phyloP scores from a whole-genome alignment of 2,329 filamentous ascomycete genomes.

The Colletotrichum cordylinicola region DNA sequence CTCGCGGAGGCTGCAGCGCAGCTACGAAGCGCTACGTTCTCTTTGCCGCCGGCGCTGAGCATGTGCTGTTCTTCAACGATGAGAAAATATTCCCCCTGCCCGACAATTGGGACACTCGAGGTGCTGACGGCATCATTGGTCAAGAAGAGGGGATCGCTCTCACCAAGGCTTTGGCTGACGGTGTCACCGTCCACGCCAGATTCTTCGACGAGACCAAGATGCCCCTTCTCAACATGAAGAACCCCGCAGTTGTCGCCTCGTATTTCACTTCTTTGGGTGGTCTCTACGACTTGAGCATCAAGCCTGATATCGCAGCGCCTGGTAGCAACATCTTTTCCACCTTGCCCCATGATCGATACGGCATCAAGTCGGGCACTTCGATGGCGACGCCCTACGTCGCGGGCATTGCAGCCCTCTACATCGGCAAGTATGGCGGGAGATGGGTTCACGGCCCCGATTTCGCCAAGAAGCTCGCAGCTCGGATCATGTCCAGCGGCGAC shows the following conservation, averaged over 20 bases:
- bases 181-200: neutral
- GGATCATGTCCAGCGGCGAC: conserved; percentile 36
- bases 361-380: conserved; percentile 57
- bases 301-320: conserved; percentile 55
- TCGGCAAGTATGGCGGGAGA: conserved; percentile 47
- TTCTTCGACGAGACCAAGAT: neutral
- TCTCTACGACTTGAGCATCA: conserved; percentile 55
- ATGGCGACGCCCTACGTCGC: conserved; percentile 63
- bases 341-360: conserved; percentile 47
- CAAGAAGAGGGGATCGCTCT: neutral
- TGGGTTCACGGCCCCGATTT: conserved; percentile 37
- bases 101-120: neutral
- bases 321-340: conserved; percentile 58
- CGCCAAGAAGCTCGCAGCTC: conserved; percentile 27
- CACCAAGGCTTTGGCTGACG: neutral
- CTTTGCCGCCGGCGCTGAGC: conserved; percentile 42
- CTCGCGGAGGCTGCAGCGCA: neutral
- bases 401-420: conserved; percentile 53
- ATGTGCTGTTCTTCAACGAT: conserved; percentile 45
- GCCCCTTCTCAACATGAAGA: neutral
- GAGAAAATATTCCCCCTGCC: conserved; percentile 11
- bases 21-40: conserved; percentile 40
- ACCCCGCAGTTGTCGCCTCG: neutral
- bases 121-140: neutral
- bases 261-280: conserved; percentile 58